A percentile compares a stretch with the other conserved stretches of the same genome.
Evolutionary conservation across 352 stramenopile species (phyloP).

Genomic region (Globisporangium radiosum): DNA sequence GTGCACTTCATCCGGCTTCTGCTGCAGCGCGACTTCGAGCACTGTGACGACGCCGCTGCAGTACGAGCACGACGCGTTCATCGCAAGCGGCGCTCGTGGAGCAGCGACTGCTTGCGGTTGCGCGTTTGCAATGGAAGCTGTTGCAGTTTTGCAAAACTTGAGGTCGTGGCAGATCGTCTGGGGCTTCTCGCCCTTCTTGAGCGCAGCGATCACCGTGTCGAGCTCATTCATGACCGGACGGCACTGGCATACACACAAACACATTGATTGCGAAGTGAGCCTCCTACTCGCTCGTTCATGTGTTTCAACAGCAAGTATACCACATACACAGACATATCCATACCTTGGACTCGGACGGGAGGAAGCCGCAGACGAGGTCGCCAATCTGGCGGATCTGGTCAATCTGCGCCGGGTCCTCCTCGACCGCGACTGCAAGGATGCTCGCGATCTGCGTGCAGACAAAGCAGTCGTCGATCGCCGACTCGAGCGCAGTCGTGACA

Average conservation of each 20-base stretch:
- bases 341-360: constrained; percentile 58
- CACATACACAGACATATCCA: constrained; percentile 1
- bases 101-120: not conserved
- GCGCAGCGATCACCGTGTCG: constrained; percentile 49
- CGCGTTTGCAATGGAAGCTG: not conserved
- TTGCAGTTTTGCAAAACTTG: constrained; percentile 32
- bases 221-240: constrained; percentile 54
- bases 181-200: constrained; percentile 56
- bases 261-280: constrained; percentile 7
- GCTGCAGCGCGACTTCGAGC: constrained; percentile 43
- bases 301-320: not conserved
- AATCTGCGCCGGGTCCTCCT: constrained; percentile 45
- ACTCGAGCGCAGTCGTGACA: constrained; percentile 29
- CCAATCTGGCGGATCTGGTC: constrained; percentile 52
- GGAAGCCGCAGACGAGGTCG: constrained; percentile 51
- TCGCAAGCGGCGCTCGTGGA: not conserved
- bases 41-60: constrained; percentile 62
- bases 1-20: constrained; percentile 53
- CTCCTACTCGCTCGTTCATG: too few species aligned
- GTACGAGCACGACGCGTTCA: constrained; percentile 44
- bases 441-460: constrained; percentile 65
- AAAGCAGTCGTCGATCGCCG: constrained; percentile 43
- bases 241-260: constrained; percentile 29
- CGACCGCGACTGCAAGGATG: constrained; percentile 45
- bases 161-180: constrained; percentile 60